These are phyloP conservation scores for Serendipita sp. DNA, from an alignment of 768 basidiomycete genomes.

Conservation along the genomic window DNA sequence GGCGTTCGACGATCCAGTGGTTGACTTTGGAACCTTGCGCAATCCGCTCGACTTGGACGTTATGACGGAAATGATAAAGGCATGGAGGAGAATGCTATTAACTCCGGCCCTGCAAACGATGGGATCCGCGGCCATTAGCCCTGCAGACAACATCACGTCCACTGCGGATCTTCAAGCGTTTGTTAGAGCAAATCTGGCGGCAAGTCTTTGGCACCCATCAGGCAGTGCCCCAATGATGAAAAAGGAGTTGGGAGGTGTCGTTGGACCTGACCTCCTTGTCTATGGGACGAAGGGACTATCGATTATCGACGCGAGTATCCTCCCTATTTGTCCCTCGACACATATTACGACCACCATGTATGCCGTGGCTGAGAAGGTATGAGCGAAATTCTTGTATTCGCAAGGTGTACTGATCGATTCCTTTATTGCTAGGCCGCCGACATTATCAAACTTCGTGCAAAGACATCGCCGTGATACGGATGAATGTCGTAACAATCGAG, in stretches of 20 bases:
- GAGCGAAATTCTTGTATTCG: conserved; percentile 13
- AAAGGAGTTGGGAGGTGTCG: background rate
- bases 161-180: background rate
- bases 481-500: too few relatives aligned
- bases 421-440: background rate
- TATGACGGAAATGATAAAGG: background rate
- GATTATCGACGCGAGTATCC: conserved; percentile 12
- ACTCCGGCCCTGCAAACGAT: background rate
- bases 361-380: conserved; percentile 15
- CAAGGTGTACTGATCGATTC: background rate
- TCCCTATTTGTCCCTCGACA: conserved; percentile 13
- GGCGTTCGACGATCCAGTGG: conserved; percentile 16
- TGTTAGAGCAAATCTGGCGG: background rate
- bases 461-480: too few relatives aligned
- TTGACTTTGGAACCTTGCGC: conserved; percentile 15
- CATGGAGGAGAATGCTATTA: background rate
- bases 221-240: background rate
- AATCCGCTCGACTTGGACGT: background rate
- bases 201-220: conserved; percentile 13
- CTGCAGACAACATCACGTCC: background rate
- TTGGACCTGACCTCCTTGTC: background rate
- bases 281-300: background rate
- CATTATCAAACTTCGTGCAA: background rate
- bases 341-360: conserved; percentile 14
- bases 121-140: background rate